Conservation (phyloP, 768 basidiomycete genomes). For the Sporobolomyces pararoseus region DNA sequence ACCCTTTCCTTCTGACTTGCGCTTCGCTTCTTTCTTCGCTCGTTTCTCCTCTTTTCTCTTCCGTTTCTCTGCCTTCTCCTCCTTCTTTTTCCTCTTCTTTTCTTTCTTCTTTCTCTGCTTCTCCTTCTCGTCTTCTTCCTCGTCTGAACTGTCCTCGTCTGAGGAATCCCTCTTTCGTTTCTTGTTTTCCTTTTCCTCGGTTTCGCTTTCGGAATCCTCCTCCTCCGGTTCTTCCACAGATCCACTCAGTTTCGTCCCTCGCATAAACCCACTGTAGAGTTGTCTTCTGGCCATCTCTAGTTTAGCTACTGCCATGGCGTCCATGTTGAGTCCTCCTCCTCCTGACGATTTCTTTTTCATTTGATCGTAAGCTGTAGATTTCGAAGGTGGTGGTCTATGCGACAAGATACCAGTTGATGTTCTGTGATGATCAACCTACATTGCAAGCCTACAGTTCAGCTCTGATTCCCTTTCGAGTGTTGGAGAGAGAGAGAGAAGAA, state of each 20-base stretch:
- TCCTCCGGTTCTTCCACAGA: not conserved
- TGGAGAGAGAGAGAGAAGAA: not conserved
- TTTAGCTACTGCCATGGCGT: slow-evolving; percentile 42
- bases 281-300: slow-evolving; percentile 39
- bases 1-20: slow-evolving; percentile 3
- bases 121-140: not conserved
- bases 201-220: not conserved
- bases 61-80: too few species aligned
- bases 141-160: not conserved
- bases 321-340: slow-evolving; percentile 35
- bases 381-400: slow-evolving; percentile 24
- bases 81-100: not conserved
- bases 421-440: slow-evolving; percentile 18
- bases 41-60: not conserved
- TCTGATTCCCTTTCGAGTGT: not conserved
- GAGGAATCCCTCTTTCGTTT: slow-evolving; percentile 15
- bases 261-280: slow-evolving; percentile 42
- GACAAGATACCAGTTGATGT: slow-evolving; percentile 45
- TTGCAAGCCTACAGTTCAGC: not conserved
- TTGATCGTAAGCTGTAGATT: slow-evolving; percentile 18
- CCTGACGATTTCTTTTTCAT: not conserved
- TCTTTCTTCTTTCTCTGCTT: slow-evolving; percentile 9
- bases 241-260: slow-evolving; percentile 26
- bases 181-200: slow-evolving; percentile 4
- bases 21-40: slow-evolving; percentile 8